Evolutionary conservation across 1,284 basidiomycete genomes (phyloP).

Genomic region (Caloboletus firmus): DNA sequence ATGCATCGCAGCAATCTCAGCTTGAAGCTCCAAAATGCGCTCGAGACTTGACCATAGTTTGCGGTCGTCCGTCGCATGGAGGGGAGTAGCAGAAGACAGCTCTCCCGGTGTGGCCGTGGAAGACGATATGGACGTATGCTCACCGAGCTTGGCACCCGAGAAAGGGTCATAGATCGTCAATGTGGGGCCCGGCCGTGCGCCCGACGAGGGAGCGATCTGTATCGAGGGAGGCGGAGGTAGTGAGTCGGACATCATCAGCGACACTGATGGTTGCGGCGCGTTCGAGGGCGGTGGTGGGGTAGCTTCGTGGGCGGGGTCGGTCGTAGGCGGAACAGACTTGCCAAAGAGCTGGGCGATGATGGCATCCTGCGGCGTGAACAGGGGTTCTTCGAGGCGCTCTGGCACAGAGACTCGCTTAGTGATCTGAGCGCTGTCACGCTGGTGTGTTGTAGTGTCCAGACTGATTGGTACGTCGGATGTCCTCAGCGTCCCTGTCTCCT

Average conservation of each 20-base stretch:
- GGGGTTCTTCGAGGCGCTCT: constrained; percentile 1
- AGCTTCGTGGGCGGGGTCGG: neutral
- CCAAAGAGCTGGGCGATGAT: constrained; percentile 52
- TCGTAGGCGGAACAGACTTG: constrained; percentile 9
- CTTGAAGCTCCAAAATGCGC: constrained; percentile 65
- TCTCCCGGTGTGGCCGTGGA: constrained; percentile 9
- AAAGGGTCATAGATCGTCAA: constrained; percentile 31
- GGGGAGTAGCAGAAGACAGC: neutral
- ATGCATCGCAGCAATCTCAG: constrained; percentile 68
- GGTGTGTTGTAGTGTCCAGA: constrained; percentile 1
- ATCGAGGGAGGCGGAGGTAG: constrained; percentile 6
- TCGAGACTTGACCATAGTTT: constrained; percentile 66
- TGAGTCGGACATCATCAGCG: constrained; percentile 17
- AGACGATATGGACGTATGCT: constrained; percentile 14
- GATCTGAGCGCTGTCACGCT: neutral
- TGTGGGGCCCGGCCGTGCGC: constrained; percentile 3
- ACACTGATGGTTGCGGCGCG: constrained; percentile 11
- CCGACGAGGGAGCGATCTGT: constrained; percentile 1
- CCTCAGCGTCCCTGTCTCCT: constrained; percentile 8
- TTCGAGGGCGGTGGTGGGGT: constrained; percentile 6
- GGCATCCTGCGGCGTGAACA: constrained; percentile 63
- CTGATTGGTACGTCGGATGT: constrained; percentile 12
- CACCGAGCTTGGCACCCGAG: constrained; percentile 27
- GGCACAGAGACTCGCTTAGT: constrained; percentile 2
- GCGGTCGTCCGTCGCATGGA: constrained; percentile 33